phyloP scores from a whole-genome alignment of 257 asterid species.

The Salvia splendens region DNA sequence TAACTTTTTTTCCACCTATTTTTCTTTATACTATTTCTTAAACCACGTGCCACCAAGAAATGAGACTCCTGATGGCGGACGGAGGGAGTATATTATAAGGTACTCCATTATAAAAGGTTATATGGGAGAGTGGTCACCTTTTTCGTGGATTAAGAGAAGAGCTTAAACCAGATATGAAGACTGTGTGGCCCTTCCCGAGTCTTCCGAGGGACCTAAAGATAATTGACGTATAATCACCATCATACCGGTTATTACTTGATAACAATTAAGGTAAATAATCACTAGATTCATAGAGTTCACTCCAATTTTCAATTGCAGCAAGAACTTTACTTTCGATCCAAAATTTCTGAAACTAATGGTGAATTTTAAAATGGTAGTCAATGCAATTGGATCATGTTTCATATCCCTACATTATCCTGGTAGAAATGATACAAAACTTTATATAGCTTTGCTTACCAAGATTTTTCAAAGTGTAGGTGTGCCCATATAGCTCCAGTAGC shows the following conservation, averaged over 20 bases:
- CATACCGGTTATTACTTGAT: neutral
- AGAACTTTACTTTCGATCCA: neutral
- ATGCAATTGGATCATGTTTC: neutral
- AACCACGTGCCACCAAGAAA: no score
- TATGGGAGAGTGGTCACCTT: constrained; percentile 43
- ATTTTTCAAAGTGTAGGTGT: constrained; percentile 63
- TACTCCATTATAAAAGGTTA: constrained; percentile 13
- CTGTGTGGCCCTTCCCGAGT: constrained; percentile 69
- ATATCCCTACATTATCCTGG: no score
- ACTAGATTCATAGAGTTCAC: neutral
- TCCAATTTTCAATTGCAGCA: neutral
- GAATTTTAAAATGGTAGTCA: neutral
- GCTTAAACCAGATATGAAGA: constrained; percentile 75
- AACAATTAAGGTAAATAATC: neutral
- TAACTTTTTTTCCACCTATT: no score
- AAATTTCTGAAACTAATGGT: neutral
- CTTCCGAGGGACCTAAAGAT: constrained; percentile 77
- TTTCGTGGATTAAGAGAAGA: constrained; percentile 54
- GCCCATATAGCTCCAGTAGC: constrained; percentile 75
- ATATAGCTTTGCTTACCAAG: constrained; percentile 53
- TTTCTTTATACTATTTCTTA: no score
- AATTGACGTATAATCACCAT: neutral
- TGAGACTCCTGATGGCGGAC: no score
- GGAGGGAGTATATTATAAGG: no score
- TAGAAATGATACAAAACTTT: neutral